Evolutionary conservation across 2,329 filamentous ascomycete genomes (phyloP), one percentile per base, ranked within the genome.

Genomic region (Aspergillus intermedius): DNA sequence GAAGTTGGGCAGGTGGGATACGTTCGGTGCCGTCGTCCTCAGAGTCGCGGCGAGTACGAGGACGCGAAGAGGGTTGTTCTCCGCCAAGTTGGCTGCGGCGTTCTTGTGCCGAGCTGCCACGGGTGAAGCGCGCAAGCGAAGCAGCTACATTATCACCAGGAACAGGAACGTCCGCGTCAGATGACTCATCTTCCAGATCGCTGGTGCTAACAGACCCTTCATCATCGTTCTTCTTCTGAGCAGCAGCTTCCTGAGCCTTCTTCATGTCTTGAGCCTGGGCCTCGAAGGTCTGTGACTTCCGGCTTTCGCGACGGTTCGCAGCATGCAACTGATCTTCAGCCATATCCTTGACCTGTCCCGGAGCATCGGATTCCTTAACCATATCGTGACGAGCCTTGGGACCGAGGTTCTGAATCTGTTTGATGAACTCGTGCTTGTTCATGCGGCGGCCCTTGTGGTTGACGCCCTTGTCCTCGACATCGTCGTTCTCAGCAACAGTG

Each of bases 351-450:
- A 75, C 55, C 6, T 54, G 47, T 17, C 67, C 60, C 2, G 72
- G 69, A 1, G 65, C 70, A 49, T 72, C 70, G 30, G 65, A 69
- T 42, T 73, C 60, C 32, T 74, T 65, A 3, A 74, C 66, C 4
- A 71, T 52, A 43, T 70, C 74, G 12, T 74, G 76, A 34, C 80
- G 78, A 25, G 73, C 68, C 58, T 80, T 83, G 22, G 81, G 77
- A 53, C 83, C 80, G 61, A 84, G 71, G 17, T 74, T 68, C 49
- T 78, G 75, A 64, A 85, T 80, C 57, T 83, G 77, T 50, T 77
- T 69, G 59, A 84, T 82, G 60, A 85, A 85, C 52, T 85, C 80
- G 3, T 76, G 70, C 58, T 83, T 84, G 67, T 76, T 82, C 78
- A 84, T 81, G 40, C 82, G 74, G 15, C 75, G 73, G 32, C 80